Conservation (phyloP, 2,329 filamentous ascomycete genomes). For the Trichoderma hamatum region DNA sequence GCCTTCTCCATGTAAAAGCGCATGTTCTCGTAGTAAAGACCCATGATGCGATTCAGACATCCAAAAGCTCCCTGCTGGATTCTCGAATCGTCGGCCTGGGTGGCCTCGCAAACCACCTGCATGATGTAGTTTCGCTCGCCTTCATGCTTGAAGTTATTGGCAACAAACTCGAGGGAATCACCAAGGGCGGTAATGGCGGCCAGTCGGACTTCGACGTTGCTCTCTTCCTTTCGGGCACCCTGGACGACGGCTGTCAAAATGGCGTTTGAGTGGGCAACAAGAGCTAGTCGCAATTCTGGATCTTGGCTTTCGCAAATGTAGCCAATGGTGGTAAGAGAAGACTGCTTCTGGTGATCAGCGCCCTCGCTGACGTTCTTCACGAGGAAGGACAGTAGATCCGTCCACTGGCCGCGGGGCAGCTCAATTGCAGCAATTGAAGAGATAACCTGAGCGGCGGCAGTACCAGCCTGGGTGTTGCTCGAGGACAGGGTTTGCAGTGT, state of each 20-base stretch:
- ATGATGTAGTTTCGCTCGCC: constrained; percentile 99
- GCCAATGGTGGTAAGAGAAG: constrained; percentile 93
- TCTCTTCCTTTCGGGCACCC: constrained; percentile 94
- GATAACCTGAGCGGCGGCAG: constrained; percentile 91
- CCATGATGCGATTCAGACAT: constrained; percentile 98
- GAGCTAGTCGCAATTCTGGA: constrained; percentile 75
- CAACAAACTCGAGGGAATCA: constrained; percentile 95
- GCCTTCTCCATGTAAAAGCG: constrained; percentile 99
- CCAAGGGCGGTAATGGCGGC: constrained; percentile 92
- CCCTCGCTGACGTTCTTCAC: constrained; percentile 93
- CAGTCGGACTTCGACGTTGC: constrained; percentile 85
- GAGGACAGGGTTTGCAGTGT: constrained; percentile 87
- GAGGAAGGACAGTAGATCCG: constrained; percentile 82
- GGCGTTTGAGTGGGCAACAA: constrained; percentile 89
- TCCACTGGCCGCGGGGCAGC: constrained; percentile 90
- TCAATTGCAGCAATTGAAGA: constrained; percentile 94
- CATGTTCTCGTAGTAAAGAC: constrained; percentile 99
- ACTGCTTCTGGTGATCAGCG: constrained; percentile 85
- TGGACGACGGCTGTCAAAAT: constrained; percentile 98
- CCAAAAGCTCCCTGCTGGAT: constrained; percentile 97
- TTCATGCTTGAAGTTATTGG: constrained; percentile 98
- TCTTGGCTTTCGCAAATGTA: constrained; percentile 98
- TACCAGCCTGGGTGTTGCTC: constrained; percentile 78
- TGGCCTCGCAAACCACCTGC: constrained; percentile 99
- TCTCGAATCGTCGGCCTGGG: constrained; percentile 84